Percentiles rank a stretch among this genome's conserved stretches.
phyloP scores from a whole-genome alignment of 2,329 filamentous ascomycete species.

The Fusarium pininemorale region DNA sequence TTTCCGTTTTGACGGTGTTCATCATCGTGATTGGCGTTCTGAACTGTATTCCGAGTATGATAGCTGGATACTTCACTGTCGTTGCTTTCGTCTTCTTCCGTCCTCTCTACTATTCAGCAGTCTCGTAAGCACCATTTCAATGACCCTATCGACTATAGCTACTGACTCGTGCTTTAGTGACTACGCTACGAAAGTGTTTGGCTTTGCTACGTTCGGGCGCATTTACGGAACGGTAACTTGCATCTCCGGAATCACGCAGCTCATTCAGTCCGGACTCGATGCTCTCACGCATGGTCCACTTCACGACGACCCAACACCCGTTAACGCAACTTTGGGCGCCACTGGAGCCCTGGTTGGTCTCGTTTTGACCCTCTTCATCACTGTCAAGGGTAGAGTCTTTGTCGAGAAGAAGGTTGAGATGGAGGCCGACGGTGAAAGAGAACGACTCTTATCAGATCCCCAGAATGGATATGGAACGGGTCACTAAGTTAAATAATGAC shows the following conservation, averaged over 20 bases:
- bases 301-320: constrained; percentile 3
- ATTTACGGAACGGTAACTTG: constrained; percentile 82
- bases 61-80: constrained; percentile 73
- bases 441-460: constrained; percentile 19
- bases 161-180: constrained; percentile 53
- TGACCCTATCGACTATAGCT: accelerated
- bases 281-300: constrained; percentile 61
- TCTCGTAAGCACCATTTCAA: constrained; percentile 58
- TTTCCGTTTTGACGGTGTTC: constrained; percentile 65
- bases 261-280: constrained; percentile 75
- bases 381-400: constrained; percentile 16
- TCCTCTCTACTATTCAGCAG: constrained; percentile 79
- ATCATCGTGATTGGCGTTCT: constrained; percentile 69
- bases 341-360: constrained; percentile 7
- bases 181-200: constrained; percentile 83
- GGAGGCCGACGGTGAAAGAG: constrained; percentile 17
- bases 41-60: constrained; percentile 69
- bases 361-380: constrained; percentile 6
- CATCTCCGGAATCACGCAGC: constrained; percentile 75
- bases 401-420: constrained; percentile 26
- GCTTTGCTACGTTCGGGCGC: constrained; percentile 81
- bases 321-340: constrained; percentile 11
- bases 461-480: constrained; percentile 11
- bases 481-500: background rate
- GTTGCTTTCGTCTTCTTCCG: constrained; percentile 75